Conservation (phyloP, 2,329 filamentous ascomycete species). For the Sclerotinia borealis region DNA sequence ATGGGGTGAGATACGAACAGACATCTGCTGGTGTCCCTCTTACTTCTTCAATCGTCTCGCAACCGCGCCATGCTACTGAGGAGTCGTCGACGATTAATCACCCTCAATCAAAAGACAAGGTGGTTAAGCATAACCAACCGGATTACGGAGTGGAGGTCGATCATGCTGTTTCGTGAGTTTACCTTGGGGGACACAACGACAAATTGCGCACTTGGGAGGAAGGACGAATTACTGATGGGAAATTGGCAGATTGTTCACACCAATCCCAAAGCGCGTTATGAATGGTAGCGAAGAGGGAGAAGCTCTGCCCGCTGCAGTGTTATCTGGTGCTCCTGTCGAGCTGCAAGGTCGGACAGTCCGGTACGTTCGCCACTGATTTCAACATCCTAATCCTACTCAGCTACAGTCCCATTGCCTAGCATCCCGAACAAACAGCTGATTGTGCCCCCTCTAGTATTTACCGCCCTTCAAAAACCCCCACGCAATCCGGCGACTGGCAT, state of each 20-base stretch:
- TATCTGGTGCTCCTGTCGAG: slow-evolving; percentile 90
- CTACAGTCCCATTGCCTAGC: neutral
- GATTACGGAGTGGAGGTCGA: slow-evolving; percentile 78
- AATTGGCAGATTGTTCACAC: slow-evolving; percentile 71
- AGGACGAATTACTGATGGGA: slow-evolving; percentile 12
- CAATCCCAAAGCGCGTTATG: slow-evolving; percentile 82
- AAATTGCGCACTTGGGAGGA: no score
- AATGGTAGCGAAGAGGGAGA: slow-evolving; percentile 80
- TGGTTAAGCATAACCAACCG: slow-evolving; percentile 50
- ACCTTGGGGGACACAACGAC: slow-evolving; percentile 25
- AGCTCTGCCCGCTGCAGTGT: slow-evolving; percentile 70
- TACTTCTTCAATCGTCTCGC: slow-evolving; percentile 35
- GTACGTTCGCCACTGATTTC: slow-evolving; percentile 44
- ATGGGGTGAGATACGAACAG: slow-evolving; percentile 48
- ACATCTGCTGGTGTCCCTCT: slow-evolving; percentile 38
- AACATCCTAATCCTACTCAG: neutral
- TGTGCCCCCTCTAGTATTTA: slow-evolving; percentile 64
- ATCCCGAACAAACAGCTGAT: slow-evolving; percentile 15
- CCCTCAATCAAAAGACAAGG: slow-evolving; percentile 15
- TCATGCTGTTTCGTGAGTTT: slow-evolving; percentile 79
- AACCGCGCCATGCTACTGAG: slow-evolving; percentile 39
- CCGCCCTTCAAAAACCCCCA: slow-evolving; percentile 86
- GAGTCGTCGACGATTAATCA: slow-evolving; percentile 16
- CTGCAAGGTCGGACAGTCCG: slow-evolving; percentile 90
- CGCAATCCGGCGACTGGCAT: slow-evolving; percentile 87